Evolutionary conservation across 2,329 filamentous ascomycete genomes (phyloP), one percentile per base, ranked within the genome.

Genomic region (Venturia carpophila): DNA sequence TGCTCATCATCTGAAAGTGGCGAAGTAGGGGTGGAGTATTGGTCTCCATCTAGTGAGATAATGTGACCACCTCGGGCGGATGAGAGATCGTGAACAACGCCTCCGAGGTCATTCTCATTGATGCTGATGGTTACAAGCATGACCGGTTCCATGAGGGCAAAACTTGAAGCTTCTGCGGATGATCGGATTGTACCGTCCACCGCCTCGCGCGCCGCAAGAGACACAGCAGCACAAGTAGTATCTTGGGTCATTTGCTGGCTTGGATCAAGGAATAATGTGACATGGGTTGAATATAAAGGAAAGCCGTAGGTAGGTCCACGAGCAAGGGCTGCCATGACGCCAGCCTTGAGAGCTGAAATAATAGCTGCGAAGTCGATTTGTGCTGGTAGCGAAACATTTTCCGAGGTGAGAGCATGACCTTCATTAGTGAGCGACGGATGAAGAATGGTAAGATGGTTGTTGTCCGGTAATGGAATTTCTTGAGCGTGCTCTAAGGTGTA

Each of bases 71-170:
- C 91, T 0, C 90, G 83, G 0, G 86, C 84, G 1, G 89, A 87
- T 1, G 86, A 87, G 45, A 95, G 84, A 71, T 94, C 88, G 69
- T 95, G 91, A 42, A 95, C 87, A 11, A 99, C 90, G 5, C 84
- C 84, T 4, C 92, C 92, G 1, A 96, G 87, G 7, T 85, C 87
- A 6, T 83, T 82, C 75, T 97, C 93, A 63, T 94, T 90, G 62
- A 94, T 91, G 69, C 85, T 87, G 72, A 99, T 96, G 63, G 88
- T 86, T 5, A 90, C 91, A 67, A 87, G 87, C 91, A 97, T 97
- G 64, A 99, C 90, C 1, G 94, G 94, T 73, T 99, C 94, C 78
- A 97, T 88, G 47, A 99, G 79, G 1, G 83, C 83, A 0, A 91
- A 83, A 2, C 80, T 78, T 2, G 78, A 73, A 37, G 77, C 75